These are phyloP conservation scores for Phaeophleospora eucalypticola DNA, from an alignment of 2,329 filamentous ascomycete species.

Conservation along the genomic window DNA sequence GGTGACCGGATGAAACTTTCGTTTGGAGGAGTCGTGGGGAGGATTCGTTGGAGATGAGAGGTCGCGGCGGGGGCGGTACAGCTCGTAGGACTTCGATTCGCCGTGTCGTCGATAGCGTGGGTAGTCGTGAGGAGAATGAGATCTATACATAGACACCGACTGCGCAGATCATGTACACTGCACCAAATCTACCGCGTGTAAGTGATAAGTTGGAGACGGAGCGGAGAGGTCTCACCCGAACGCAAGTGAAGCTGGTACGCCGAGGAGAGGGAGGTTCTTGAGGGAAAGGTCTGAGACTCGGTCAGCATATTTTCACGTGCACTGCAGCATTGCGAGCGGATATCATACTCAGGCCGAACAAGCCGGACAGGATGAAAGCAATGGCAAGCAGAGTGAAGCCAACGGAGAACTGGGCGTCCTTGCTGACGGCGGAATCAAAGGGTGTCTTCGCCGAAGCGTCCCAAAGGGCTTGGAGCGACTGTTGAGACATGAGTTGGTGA, in stretches of 20 bases:
- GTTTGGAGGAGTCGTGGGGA: slow-evolving; percentile 9
- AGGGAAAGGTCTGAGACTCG: slow-evolving; percentile 69
- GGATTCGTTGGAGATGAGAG: slow-evolving; percentile 2
- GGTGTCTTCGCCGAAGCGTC: slow-evolving; percentile 84
- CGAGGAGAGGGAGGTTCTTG: slow-evolving; percentile 70
- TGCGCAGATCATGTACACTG: slow-evolving; percentile 98
- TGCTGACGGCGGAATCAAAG: slow-evolving; percentile 74
- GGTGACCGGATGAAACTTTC: slow-evolving; percentile 20
- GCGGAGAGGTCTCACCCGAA: slow-evolving; percentile 65
- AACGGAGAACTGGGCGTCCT: slow-evolving; percentile 77
- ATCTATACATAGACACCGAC: slow-evolving; percentile 93
- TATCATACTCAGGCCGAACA: slow-evolving; percentile 80
- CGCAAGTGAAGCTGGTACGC: slow-evolving; percentile 79
- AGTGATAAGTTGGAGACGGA: neutral
- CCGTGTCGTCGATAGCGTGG: slow-evolving; percentile 6
- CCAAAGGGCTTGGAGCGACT: slow-evolving; percentile 80
- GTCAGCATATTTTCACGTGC: slow-evolving; percentile 16
- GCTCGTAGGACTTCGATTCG: slow-evolving; percentile 7
- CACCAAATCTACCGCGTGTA: slow-evolving; percentile 65
- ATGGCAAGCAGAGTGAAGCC: slow-evolving; percentile 70
- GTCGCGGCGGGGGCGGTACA: slow-evolving; percentile 7
- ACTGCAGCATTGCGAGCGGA: slow-evolving; percentile 19
- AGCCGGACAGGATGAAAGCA: slow-evolving; percentile 65
- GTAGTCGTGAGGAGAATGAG: slow-evolving; percentile 8
- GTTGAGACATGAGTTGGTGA: slow-evolving; percentile 60